A percentile compares a stretch with the other conserved stretches of the same genome.
Conservation (phyloP, 257 asterid genomes). For the Solanum gracilifrons region DNA sequence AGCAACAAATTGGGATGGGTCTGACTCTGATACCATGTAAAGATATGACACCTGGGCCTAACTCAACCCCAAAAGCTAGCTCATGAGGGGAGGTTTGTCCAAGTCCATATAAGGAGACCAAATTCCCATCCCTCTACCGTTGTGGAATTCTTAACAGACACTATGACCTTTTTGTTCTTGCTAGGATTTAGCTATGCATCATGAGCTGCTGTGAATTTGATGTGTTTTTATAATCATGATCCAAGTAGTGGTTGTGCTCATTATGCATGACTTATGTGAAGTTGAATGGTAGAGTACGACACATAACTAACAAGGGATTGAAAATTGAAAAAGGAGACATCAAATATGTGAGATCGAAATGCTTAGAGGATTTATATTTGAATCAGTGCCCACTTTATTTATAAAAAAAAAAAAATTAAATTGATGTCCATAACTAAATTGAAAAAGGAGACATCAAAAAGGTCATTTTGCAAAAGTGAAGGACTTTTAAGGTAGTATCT, state of each 20-base stretch:
- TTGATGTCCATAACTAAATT: background rate
- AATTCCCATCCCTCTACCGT: too few relatives aligned
- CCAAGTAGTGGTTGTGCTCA: background rate
- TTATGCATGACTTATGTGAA: background rate
- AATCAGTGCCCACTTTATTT: background rate
- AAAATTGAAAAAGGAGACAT: background rate
- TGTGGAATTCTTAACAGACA: background rate
- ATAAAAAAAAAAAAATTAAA: background rate
- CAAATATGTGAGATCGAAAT: background rate
- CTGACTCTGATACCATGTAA: too few relatives aligned
- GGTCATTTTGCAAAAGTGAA: background rate
- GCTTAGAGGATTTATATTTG: background rate
- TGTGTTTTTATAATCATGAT: background rate
- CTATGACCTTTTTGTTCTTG: background rate
- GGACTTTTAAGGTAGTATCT: background rate
- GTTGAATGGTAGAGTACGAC: background rate
- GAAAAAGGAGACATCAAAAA: background rate
- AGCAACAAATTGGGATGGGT: too few relatives aligned
- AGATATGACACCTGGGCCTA: too few relatives aligned
- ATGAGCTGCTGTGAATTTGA: background rate
- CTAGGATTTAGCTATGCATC: background rate
- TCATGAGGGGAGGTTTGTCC: too few relatives aligned
- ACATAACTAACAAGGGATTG: background rate
- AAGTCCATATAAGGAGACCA: too few relatives aligned
- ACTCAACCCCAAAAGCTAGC: too few relatives aligned